Conservation (phyloP, 2,329 filamentous ascomycete species). For the Claviceps capensis region DNA sequence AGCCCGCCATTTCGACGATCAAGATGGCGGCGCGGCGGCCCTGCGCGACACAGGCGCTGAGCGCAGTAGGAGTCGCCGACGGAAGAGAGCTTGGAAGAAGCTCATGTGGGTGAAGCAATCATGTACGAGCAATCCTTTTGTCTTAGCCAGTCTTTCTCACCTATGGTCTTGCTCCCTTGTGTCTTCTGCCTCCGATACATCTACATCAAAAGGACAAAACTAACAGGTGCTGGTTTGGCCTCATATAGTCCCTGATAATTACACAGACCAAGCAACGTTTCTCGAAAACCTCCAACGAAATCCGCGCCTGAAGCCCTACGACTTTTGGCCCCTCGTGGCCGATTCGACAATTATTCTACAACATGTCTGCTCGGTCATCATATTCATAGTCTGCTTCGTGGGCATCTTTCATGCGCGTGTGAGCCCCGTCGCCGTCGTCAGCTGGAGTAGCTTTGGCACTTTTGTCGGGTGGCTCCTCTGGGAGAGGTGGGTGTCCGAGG, state of each 20-base stretch:
- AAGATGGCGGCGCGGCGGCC: constrained; percentile 21
- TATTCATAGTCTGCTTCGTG: constrained; percentile 89
- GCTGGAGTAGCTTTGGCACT: constrained; percentile 70
- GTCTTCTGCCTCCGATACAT: not conserved
- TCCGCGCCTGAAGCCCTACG: constrained; percentile 83
- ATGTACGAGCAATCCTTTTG: constrained; percentile 37
- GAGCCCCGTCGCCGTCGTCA: constrained; percentile 79
- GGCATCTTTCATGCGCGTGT: constrained; percentile 78
- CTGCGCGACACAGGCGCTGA: constrained; percentile 35
- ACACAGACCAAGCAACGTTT: constrained; percentile 93
- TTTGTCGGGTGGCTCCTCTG: constrained; percentile 81
- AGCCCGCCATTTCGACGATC: constrained; percentile 13
- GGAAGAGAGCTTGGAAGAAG: constrained; percentile 80
- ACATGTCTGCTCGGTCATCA: constrained; percentile 86
- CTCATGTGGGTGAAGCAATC: constrained; percentile 95
- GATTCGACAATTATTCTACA: constrained; percentile 95
- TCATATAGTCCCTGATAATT: constrained; percentile 83
- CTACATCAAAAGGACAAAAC: not conserved
- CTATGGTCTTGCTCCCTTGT: not conserved
- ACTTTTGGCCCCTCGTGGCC: constrained; percentile 93
- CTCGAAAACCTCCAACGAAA: constrained; percentile 93
- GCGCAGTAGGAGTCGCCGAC: constrained; percentile 51
- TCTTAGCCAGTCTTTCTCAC: not conserved
- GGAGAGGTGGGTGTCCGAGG: constrained; percentile 77
- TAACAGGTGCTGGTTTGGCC: not conserved